Base-by-base conservation (phyloP, 768 basidiomycete genomes). In the Mycena albidolilacea region DNA sequence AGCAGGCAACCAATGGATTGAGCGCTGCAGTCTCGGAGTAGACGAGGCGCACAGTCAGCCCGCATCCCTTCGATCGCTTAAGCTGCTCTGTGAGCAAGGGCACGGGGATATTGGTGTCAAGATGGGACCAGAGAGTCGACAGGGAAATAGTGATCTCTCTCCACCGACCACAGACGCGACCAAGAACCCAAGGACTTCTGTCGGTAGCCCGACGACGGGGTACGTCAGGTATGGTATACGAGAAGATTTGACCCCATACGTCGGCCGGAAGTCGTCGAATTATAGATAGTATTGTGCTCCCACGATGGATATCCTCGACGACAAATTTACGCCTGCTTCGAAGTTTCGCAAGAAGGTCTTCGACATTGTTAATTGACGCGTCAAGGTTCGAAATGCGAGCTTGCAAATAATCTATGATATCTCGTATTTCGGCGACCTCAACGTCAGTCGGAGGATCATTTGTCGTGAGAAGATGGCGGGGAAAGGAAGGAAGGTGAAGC, bases 161-260 rank as follows among this genome's bases (percentile, higher is more conserved):
- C 64, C 70, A 71, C 5, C 48, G 70, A 17, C 70, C 38, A n/a
- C 70, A 66, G 48, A 71, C 48, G 39, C 70, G 64, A 1, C 46
- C 59, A 44, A 66, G 39, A 3, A 66, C 19, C 70, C 70, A 71
- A 7, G 70, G 70, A 52, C 64, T 66, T 1, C 30, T 35, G 14
- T 54, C 59, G 11, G n/a, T 62, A 14, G 39, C n/a, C 37, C 58
- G 67, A 7, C 60, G 46, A 7, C 17, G 35, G n/a, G 59, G 30
- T 7, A 8, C n/a, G 48, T 69, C 46, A 21, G 67, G 60, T 7
- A 62, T 4, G 0, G 67, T 61, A 10, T 41, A 43, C 2, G 23
- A 8, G 23, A 69, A 69, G 41, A 69, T 39, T 54, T 69, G 59
- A 37, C 37, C n/a, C 21, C 61, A 43, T 7, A 69, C 19, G 38